Conservation (phyloP, 768 basidiomycete species). For the Leccinum subgranulosum region DNA sequence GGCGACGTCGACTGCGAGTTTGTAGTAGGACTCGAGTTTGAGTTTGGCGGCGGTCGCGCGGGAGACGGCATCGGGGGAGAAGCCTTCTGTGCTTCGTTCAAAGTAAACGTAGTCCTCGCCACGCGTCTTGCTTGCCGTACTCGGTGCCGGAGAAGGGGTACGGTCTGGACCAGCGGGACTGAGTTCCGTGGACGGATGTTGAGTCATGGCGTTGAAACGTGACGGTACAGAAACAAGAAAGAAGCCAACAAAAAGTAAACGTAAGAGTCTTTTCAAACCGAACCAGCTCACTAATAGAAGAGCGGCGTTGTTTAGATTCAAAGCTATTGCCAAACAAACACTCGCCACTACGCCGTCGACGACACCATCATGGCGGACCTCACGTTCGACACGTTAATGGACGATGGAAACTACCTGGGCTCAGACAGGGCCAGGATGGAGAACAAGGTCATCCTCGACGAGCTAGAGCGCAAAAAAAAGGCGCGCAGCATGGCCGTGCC, state of each 20-base stretch:
- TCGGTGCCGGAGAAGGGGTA: slow-evolving; percentile 28
- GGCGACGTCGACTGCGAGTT: slow-evolving; percentile 94
- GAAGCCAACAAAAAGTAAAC: slow-evolving; percentile 14
- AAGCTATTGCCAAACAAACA: slow-evolving; percentile 36
- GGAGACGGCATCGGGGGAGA: slow-evolving; percentile 84
- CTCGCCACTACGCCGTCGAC: neutral
- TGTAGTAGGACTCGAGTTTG: slow-evolving; percentile 97
- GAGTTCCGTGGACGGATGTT: slow-evolving; percentile 30
- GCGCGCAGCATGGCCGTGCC: slow-evolving; percentile 92
- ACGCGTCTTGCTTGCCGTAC: slow-evolving; percentile 28
- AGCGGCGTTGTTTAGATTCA: slow-evolving; percentile 29
- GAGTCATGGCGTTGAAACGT: slow-evolving; percentile 23
- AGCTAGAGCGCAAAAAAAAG: slow-evolving; percentile 97
- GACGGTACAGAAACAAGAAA: neutral
- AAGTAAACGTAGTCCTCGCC: slow-evolving; percentile 87
- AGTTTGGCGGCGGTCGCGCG: slow-evolving; percentile 92
- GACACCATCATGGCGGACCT: slow-evolving; percentile 60
- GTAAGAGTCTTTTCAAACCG: slow-evolving; percentile 13
- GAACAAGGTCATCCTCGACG: slow-evolving; percentile 86
- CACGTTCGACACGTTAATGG: slow-evolving; percentile 70
- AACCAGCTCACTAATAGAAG: neutral
- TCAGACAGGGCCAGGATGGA: slow-evolving; percentile 74
- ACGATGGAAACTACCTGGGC: slow-evolving; percentile 74
- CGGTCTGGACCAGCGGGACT: slow-evolving; percentile 25
- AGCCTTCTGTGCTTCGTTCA: slow-evolving; percentile 76